Evolutionary conservation across 176 grass and related monocot genomes (phyloP).

Genomic region (Eremochloa ophiuroides): DNA sequence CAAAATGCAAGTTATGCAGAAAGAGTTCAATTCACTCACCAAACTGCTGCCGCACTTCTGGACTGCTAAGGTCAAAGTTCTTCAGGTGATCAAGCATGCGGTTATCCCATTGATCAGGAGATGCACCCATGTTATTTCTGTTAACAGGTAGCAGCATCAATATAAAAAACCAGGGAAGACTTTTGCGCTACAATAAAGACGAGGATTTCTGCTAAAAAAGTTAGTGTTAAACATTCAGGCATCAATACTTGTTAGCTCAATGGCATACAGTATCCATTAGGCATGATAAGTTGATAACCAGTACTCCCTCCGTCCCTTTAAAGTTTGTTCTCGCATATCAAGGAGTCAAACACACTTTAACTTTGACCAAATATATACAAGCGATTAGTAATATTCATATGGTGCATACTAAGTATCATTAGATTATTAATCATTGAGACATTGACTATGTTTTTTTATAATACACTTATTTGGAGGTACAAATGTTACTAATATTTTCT

Average conservation of each 20-base stretch:
- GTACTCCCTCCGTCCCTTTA: too few species aligned
- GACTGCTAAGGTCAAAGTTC: conserved; percentile 96
- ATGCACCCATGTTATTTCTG: conserved; percentile 95
- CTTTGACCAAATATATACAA: too few species aligned
- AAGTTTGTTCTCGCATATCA: too few species aligned
- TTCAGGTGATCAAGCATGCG: conserved; percentile 84
- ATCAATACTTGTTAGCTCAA: conserved; percentile 14
- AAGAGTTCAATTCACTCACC: conserved; percentile 59
- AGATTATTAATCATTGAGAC: too few species aligned
- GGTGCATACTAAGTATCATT: too few species aligned
- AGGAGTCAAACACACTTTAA: too few species aligned
- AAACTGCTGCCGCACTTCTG: conserved; percentile 89
- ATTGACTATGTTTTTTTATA: too few species aligned
- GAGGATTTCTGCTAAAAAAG: not conserved
- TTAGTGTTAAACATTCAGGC: not conserved
- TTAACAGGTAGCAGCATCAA: conserved; percentile 11
- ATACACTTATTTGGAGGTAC: too few species aligned
- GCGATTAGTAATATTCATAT: too few species aligned
- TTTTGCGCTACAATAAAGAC: not conserved
- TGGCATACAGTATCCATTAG: not conserved
- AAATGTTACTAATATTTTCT: too few species aligned
- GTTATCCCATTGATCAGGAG: conserved; percentile 80
- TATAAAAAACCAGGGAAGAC: conserved; percentile 8
- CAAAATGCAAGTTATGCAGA: not conserved
- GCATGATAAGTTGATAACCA: not conserved